Evolutionary conservation across 1,284 basidiomycete genomes (phyloP).

Genomic region (Pseudozyma sp.): DNA sequence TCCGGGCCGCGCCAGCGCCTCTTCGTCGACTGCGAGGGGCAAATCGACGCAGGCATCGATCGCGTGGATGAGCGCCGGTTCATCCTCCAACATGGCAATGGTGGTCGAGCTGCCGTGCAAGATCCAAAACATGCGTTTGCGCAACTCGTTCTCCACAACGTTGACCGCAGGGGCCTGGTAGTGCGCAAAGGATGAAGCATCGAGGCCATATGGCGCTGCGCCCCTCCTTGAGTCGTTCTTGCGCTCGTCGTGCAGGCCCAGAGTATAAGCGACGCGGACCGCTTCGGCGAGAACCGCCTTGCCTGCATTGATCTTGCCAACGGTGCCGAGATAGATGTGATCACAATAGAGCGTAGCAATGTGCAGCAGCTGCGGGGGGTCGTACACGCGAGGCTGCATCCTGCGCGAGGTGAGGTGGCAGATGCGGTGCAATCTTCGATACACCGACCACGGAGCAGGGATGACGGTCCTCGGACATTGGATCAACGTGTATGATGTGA

Average conservation of each 20-base stretch:
- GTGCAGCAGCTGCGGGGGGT: conserved; percentile 50
- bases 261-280: conserved; percentile 44
- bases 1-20: conserved; percentile 25
- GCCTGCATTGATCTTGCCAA: conserved; percentile 45
- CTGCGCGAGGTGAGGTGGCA: conserved; percentile 52
- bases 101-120: conserved; percentile 55
- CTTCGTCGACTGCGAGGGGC: conserved; percentile 52
- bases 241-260: conserved; percentile 51
- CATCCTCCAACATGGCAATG: conserved; percentile 50
- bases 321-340: conserved; percentile 58
- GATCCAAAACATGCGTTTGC: conserved; percentile 50
- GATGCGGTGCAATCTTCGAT: conserved; percentile 52
- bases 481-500: conserved; percentile 55
- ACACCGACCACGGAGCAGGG: conserved; percentile 47
- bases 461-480: conserved; percentile 52
- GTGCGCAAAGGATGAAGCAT: conserved; percentile 20
- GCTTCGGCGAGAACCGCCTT: conserved; percentile 57
- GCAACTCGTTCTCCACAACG: conserved; percentile 48
- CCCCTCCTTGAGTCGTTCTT: conserved; percentile 17
- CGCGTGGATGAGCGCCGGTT: conserved; percentile 49
- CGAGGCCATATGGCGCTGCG: conserved; percentile 17
- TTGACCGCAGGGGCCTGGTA: conserved; percentile 23
- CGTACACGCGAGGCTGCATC: conserved; percentile 51
- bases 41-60: conserved; percentile 50
- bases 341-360: conserved; percentile 57